Evolutionary conservation across 225 moss, liverwort and hornwort species (phyloP), one percentile per base, ranked within the genome.

Genomic region (Lunularia cruciata): DNA sequence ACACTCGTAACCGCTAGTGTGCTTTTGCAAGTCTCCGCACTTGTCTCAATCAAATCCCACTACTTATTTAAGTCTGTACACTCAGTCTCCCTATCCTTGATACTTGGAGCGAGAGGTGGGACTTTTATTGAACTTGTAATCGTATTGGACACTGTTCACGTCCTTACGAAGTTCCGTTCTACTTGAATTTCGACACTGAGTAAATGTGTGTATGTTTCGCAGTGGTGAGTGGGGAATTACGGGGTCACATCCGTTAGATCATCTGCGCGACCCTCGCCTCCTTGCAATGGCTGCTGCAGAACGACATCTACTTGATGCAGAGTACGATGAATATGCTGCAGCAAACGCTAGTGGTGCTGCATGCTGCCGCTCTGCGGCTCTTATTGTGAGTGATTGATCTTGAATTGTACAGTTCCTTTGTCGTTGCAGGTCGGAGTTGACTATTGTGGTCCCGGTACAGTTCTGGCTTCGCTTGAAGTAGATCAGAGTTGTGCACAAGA

Each of bases 251-350:
- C 74, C 76, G 34, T 31, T 86, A 18, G 83, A 86, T 57, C 55
- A 86, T 45, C 32, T 86, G 54, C 79, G 76, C 42, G 86, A 86
- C 67, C 86, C 83, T 3, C 82, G 86, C 45, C 6, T 86, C 26
- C 70, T 86, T 18, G 79, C 83, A 0, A 86, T 86, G 82, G 86
- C 86, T 67, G 84, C 84, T 9, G 86, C 86, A 12, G 86, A 86
- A 77, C 71, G 83, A n/a, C 86, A 86, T 53, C 67, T 86, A 23
- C 34, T 86, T 12, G 86, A 86, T 54, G 77, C 77, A 0, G 86
- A 86, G 33, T 86, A 86, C 48, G 86, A 86, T 47, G 86, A 86
- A 39, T 86, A 86, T 53, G 82, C 74, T 0, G 82, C 86, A 32
- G 79, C 82, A 0, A 83, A 86, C 64, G 82, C 86, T 14, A 78